Evolutionary conservation across 306 rosid genomes (phyloP).

Genomic region (Malus asiatica): DNA sequence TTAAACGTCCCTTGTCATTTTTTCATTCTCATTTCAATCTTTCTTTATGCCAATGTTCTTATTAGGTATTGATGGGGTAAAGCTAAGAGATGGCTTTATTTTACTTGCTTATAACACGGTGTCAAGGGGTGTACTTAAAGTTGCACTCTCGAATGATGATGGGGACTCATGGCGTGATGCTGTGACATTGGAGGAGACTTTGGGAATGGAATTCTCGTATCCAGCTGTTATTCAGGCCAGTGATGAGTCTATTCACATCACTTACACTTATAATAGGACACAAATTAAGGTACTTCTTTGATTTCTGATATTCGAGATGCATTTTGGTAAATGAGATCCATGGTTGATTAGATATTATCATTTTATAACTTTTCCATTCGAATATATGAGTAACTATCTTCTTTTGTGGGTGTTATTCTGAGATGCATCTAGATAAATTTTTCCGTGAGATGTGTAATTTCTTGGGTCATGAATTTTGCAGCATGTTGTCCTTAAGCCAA

Average conservation of each 20-base stretch:
- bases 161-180: slow-evolving; percentile 77
- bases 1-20: background rate
- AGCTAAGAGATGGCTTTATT: slow-evolving; percentile 69
- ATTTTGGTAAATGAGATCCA: background rate
- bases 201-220: slow-evolving; percentile 75
- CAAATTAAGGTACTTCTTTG: slow-evolving; percentile 65
- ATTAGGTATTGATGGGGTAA: slow-evolving; percentile 83
- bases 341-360: background rate
- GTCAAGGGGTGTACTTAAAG: slow-evolving; percentile 73
- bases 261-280: slow-evolving; percentile 75
- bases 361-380: background rate
- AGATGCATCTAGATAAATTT: background rate
- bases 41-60: background rate
- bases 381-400: background rate
- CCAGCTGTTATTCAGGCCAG: slow-evolving; percentile 88
- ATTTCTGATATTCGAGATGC: slow-evolving; percentile 6
- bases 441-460: background rate
- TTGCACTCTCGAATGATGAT: slow-evolving; percentile 71
- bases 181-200: slow-evolving; percentile 63
- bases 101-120: slow-evolving; percentile 67
- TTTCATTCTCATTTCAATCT: background rate
- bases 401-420: slow-evolving; percentile 4
- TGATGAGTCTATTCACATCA: slow-evolving; percentile 65
- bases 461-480: slow-evolving; percentile 32
- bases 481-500: slow-evolving; percentile 65